These are phyloP conservation scores for Fonsecaea monophora DNA, from an alignment of 2,329 filamentous ascomycete species.

Conservation along the genomic window DNA sequence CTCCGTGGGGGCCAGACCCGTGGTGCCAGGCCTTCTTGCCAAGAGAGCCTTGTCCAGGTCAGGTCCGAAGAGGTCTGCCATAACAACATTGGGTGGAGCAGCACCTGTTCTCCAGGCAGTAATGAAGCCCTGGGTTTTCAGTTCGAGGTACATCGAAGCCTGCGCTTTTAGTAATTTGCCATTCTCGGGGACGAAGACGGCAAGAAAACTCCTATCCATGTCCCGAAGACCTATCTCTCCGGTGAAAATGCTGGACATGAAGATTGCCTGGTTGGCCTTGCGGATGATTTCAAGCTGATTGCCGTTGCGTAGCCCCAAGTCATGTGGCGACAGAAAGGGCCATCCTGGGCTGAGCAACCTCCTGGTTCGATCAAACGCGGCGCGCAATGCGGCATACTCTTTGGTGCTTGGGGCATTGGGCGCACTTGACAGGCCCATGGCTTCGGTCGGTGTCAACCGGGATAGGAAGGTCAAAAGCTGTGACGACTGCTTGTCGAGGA, in stretches of 20 bases:
- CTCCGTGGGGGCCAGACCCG: constrained; percentile 63
- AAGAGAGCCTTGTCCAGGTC: constrained; percentile 63
- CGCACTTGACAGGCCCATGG: constrained; percentile 61
- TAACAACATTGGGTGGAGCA: constrained; percentile 61
- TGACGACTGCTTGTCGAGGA: constrained; percentile 65
- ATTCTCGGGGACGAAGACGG: constrained; percentile 68
- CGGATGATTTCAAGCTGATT: constrained; percentile 65
- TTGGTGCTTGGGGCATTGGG: constrained; percentile 64
- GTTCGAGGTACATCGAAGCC: constrained; percentile 65
- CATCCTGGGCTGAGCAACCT: constrained; percentile 64
- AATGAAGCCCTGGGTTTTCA: constrained; percentile 73
- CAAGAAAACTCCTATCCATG: constrained; percentile 67
- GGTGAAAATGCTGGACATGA: constrained; percentile 68
- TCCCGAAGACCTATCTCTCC: constrained; percentile 70
- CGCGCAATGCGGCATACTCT: constrained; percentile 67
- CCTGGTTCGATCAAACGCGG: constrained; percentile 68
- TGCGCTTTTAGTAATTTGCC: constrained; percentile 65
- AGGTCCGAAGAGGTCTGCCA: constrained; percentile 66
- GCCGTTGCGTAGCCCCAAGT: constrained; percentile 59
- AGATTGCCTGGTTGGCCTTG: constrained; percentile 70
- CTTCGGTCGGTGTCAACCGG: constrained; percentile 49
- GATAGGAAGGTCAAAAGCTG: constrained; percentile 27
- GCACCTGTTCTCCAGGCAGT: constrained; percentile 65
- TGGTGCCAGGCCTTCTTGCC: constrained; percentile 61
- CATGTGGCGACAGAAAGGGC: constrained; percentile 62